phyloP scores from a whole-genome alignment of 163 green algal genomes.

The Scenedesmus sp. region DNA sequence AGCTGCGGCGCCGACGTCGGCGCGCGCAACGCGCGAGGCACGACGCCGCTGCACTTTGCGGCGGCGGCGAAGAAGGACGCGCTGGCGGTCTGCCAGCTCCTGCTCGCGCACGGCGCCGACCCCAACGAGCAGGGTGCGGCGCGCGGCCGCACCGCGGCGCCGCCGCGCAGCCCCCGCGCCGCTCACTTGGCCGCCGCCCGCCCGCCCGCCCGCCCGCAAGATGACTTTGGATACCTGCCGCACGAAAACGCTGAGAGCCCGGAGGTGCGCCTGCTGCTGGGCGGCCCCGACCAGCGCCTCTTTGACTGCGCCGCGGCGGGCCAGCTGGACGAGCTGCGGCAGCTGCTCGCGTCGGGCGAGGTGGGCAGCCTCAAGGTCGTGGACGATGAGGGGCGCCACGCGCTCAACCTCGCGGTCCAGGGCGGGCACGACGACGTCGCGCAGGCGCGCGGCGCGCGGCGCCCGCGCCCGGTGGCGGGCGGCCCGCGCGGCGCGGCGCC shows the following conservation, averaged over 20 bases:
- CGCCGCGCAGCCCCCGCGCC: too few species aligned
- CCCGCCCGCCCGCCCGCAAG: neutral
- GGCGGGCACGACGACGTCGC: conserved; percentile 48
- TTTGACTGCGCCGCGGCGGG: conserved; percentile 50
- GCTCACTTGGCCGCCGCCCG: too few species aligned
- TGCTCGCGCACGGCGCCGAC: conserved; percentile 63
- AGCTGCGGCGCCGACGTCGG: conserved; percentile 43
- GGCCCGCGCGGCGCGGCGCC: neutral
- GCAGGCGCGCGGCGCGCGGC: conserved; percentile 39
- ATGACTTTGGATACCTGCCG: conserved; percentile 37
- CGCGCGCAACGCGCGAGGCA: conserved; percentile 48
- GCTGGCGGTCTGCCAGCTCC: conserved; percentile 49
- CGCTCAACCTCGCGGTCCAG: conserved; percentile 58
- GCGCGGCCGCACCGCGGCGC: neutral
- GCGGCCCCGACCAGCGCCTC: conserved; percentile 64
- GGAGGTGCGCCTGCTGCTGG: conserved; percentile 65
- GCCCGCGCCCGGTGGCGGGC: neutral
- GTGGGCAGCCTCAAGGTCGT: conserved; percentile 55
- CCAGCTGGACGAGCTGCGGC: conserved; percentile 52
- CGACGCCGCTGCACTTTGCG: conserved; percentile 75
- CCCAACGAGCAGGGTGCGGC: conserved; percentile 34
- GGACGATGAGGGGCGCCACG: conserved; percentile 59
- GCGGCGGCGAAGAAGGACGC: conserved; percentile 62
- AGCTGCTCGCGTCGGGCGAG: conserved; percentile 48
- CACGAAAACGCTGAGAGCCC: conserved; percentile 65